Percentiles rank a stretch among this genome's conserved stretches.
phyloP scores from a whole-genome alignment of 106 monocot genomes.

The Dendrobium huoshanense region DNA sequence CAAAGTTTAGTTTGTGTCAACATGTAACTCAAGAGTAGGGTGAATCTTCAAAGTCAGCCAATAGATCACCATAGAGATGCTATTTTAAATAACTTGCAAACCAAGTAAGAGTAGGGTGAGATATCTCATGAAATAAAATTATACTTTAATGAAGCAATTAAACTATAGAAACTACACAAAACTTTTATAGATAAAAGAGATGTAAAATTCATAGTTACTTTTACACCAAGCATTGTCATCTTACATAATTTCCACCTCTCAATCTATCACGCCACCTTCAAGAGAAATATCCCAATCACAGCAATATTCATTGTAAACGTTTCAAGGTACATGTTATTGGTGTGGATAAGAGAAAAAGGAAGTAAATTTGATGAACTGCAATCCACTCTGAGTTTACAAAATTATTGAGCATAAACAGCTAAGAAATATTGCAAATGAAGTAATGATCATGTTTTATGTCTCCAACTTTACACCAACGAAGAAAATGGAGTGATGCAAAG shows the following conservation, averaged over 20 bases:
- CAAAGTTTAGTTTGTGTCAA: too few species aligned
- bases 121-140: too few species aligned
- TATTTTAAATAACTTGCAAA: too few species aligned
- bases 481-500: neutral
- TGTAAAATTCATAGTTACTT: too few species aligned
- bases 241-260: neutral
- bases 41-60: too few species aligned
- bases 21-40: too few species aligned
- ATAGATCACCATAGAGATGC: too few species aligned
- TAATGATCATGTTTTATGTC: neutral
- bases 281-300: neutral
- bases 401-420: neutral
- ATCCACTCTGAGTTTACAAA: neutral
- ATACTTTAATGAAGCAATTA: too few species aligned
- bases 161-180: too few species aligned
- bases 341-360: neutral
- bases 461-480: neutral
- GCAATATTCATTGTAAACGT: neutral
- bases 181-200: too few species aligned
- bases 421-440: neutral
- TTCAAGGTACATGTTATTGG: neutral
- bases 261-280: neutral
- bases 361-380: neutral
- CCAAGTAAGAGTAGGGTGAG: too few species aligned
- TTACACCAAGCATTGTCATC: neutral